These are phyloP conservation scores for Ambrosia hybrid DNA, from an alignment of 140 eudicot species.

Conservation along the genomic window DNA sequence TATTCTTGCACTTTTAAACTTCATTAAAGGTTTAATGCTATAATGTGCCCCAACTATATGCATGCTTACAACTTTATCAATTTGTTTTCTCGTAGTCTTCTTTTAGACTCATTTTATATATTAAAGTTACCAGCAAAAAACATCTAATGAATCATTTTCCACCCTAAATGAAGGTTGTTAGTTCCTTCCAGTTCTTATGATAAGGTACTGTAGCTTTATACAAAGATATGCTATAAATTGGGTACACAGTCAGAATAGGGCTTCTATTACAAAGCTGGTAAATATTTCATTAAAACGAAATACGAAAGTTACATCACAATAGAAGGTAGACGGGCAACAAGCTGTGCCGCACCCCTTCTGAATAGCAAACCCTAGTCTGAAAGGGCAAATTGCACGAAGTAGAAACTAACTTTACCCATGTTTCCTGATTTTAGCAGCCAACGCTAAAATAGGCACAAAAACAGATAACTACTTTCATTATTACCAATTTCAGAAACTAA, in stretches of 20 bases:
- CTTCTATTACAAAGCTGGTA: not conserved
- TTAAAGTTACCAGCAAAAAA: slow-evolving; percentile 1
- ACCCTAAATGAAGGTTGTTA: not conserved
- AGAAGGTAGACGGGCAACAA: no score
- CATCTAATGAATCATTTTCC: slow-evolving; percentile 8
- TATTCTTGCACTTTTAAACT: not conserved
- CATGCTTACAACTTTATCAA: not conserved
- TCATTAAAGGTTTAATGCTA: not conserved
- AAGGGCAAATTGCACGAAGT: not conserved
- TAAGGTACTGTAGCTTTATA: slow-evolving; percentile 18
- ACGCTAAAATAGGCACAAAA: not conserved
- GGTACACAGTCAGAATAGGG: not conserved
- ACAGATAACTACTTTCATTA: not conserved
- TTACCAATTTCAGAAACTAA: not conserved
- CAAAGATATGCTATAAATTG: not conserved
- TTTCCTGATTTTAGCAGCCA: no score
- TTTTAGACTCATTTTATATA: not conserved
- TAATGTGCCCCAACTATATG: slow-evolving; percentile 16
- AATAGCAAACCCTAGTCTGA: no score
- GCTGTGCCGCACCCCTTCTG: no score
- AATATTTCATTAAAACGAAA: no score
- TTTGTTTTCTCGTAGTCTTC: not conserved
- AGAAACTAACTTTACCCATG: not conserved
- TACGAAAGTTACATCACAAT: no score
- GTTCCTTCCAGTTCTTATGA: slow-evolving; percentile 7